Percentiles rank a stretch among this genome's conserved stretches.
phyloP scores from a whole-genome alignment of 2,329 filamentous ascomycete species.

The Erysiphe pulchra region DNA sequence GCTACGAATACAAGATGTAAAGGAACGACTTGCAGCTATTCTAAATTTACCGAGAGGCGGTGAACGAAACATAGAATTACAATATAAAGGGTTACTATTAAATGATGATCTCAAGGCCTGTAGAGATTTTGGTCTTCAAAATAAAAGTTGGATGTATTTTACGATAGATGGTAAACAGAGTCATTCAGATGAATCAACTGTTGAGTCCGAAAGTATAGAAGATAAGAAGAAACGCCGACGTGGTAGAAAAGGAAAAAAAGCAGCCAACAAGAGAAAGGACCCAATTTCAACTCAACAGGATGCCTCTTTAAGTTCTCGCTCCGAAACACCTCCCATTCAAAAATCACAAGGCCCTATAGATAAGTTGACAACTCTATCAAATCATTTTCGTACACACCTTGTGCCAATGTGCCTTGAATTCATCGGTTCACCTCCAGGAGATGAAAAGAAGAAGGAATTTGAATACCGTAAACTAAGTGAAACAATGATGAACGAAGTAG shows the following conservation, averaged over 20 bases:
- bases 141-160: constrained; percentile 33
- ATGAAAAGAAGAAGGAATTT: constrained; percentile 40
- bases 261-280: constrained; percentile 13
- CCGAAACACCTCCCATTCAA: constrained; percentile 13
- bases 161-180: constrained; percentile 25
- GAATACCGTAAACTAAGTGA: constrained; percentile 54
- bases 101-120: constrained; percentile 34
- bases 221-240: constrained; percentile 8
- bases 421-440: constrained; percentile 32
- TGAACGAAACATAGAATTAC: constrained; percentile 31
- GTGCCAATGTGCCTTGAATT: constrained; percentile 40
- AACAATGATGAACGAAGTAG: constrained; percentile 47
- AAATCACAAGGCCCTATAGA: constrained; percentile 23
- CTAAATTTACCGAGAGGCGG: constrained; percentile 31
- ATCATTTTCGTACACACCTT: constrained; percentile 36
- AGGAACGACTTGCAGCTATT: constrained; percentile 39
- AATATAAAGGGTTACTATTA: constrained; percentile 48
- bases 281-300: constrained; percentile 7
- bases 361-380: constrained; percentile 39
- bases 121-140: constrained; percentile 33
- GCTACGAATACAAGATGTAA: constrained; percentile 37
- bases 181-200: constrained; percentile 19
- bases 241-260: constrained; percentile 20
- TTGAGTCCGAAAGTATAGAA: constrained; percentile 15
- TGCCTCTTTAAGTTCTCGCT: constrained; percentile 12